These are phyloP conservation scores for Pistacia vera DNA, from an alignment of 345 rosid genomes.

Conservation along the genomic window DNA sequence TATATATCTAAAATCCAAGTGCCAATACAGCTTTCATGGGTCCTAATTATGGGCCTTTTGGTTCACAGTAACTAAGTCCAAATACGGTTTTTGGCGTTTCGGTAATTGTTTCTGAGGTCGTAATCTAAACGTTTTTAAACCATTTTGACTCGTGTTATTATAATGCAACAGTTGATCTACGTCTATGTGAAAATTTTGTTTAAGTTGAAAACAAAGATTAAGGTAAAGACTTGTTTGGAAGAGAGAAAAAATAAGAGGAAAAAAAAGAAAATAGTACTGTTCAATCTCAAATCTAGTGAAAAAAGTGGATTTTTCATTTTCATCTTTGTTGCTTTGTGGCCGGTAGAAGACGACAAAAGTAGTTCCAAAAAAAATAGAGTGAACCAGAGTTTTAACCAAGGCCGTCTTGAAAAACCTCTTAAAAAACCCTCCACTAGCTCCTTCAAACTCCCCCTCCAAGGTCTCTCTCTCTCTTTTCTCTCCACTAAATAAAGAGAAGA, in stretches of 20 bases:
- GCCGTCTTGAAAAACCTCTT: constrained; percentile 9
- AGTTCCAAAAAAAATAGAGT: background rate
- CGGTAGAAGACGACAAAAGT: background rate
- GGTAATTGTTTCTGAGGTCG: background rate
- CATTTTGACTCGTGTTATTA: background rate
- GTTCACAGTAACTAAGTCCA: background rate
- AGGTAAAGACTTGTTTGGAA: background rate
- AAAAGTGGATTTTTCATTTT: background rate
- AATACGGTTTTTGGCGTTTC: constrained; percentile 1
- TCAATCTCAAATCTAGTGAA: constrained; percentile 15
- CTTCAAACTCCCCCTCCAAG: constrained; percentile 7
- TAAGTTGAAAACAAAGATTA: background rate
- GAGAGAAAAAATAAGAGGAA: background rate
- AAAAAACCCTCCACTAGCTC: constrained; percentile 15
- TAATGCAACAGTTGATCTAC: background rate
- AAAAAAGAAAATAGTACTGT: background rate
- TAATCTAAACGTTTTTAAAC: background rate
- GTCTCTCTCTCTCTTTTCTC: background rate
- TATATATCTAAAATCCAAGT: background rate
- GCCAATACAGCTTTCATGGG: constrained; percentile 1
- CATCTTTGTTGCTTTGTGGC: background rate
- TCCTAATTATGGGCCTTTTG: background rate
- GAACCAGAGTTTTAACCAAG: background rate
- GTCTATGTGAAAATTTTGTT: background rate
- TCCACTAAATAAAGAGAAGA: background rate